Percentiles rank a stretch among this genome's conserved stretches.
These are phyloP conservation scores for Yamadazyma ubonensis DNA, from an alignment of 805 yeast genomes.

Conservation along the genomic window DNA sequence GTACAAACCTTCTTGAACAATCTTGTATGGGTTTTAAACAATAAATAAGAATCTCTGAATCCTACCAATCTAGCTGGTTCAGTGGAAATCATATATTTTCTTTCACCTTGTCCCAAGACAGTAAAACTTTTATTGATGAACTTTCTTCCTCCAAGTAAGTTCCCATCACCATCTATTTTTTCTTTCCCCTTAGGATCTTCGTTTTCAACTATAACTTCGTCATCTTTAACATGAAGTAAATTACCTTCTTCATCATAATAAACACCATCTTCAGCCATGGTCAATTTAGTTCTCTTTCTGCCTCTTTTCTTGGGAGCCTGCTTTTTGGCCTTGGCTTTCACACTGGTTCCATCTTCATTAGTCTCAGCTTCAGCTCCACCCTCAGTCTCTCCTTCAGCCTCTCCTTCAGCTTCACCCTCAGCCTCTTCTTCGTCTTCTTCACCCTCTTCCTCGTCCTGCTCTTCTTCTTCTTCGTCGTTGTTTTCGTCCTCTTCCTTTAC, in stretches of 20 bases:
- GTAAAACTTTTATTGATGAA: constrained; percentile 72
- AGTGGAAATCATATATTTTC: constrained; percentile 85
- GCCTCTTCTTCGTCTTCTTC: constrained; percentile 28
- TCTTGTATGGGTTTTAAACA: constrained; percentile 81
- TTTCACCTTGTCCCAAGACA: constrained; percentile 61
- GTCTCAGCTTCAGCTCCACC: constrained; percentile 23
- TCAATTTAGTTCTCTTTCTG: constrained; percentile 41
- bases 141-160: constrained; percentile 67
- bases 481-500: constrained; percentile 18
- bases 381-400: constrained; percentile 22
- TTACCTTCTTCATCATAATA: constrained; percentile 65
- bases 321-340: constrained; percentile 5
- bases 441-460: constrained; percentile 14
- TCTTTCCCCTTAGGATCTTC: constrained; percentile 76
- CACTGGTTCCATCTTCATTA: constrained; percentile 16
- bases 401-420: constrained; percentile 27
- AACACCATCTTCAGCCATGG: constrained; percentile 38
- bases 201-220: constrained; percentile 70
- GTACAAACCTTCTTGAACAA: constrained; percentile 71
- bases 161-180: constrained; percentile 69
- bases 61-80: constrained; percentile 97
- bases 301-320: constrained; percentile 40
- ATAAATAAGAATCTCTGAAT: constrained; percentile 83
- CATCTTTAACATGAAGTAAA: constrained; percentile 61
- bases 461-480: constrained; percentile 18